Conservation (phyloP, 495 filamentous ascomycete species). For the Penicillium manginii region DNA sequence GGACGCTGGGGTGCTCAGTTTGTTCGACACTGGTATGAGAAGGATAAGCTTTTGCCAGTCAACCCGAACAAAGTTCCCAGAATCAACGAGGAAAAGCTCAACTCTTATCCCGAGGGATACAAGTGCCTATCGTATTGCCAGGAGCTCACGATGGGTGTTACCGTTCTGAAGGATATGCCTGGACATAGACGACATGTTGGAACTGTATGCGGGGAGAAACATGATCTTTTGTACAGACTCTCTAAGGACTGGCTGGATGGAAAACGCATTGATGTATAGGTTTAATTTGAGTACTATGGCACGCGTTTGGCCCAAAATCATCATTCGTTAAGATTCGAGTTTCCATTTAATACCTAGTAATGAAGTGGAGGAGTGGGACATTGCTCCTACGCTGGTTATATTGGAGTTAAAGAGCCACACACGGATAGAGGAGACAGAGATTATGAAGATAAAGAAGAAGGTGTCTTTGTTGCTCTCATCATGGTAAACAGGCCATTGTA, state of each 20-base stretch:
- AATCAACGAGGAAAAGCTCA: conserved; percentile 52
- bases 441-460: too few relatives aligned
- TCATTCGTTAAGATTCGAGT: too few relatives aligned
- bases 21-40: conserved; percentile 70
- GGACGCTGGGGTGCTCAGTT: conserved; percentile 60
- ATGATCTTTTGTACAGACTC: conserved; percentile 50
- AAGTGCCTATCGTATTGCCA: conserved; percentile 59
- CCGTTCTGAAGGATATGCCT: conserved; percentile 49
- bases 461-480: too few relatives aligned
- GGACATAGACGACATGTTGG: conserved; percentile 49
- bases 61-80: conserved; percentile 54
- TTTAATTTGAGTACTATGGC: background rate
- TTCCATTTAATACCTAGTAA: too few relatives aligned
- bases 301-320: too few relatives aligned
- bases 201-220: conserved; percentile 44
- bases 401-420: too few relatives aligned
- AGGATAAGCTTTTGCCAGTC: conserved; percentile 66
- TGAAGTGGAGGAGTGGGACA: too few relatives aligned
- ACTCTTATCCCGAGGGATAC: conserved; percentile 58
- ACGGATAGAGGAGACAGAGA: too few relatives aligned
- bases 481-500: too few relatives aligned
- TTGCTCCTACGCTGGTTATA: too few relatives aligned
- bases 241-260: conserved; percentile 54
- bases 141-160: conserved; percentile 47
- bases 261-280: conserved; percentile 40